Percentiles rank a stretch among this genome's conserved stretches.
Evolutionary conservation across 345 rosid species (phyloP).

Genomic region (Camelina sativa): DNA sequence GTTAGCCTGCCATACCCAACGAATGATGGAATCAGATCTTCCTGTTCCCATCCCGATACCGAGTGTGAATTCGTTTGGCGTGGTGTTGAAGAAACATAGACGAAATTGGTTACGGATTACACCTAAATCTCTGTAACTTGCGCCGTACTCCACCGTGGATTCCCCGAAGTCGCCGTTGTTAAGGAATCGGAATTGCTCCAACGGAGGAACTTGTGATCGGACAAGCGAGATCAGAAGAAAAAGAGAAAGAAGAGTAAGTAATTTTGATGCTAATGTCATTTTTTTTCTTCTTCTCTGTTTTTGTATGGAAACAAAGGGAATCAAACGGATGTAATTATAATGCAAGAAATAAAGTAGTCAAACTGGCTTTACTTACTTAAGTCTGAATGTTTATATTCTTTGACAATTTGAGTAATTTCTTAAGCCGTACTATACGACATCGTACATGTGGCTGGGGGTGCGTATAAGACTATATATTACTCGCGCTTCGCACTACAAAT

Average conservation of each 20-base stretch:
- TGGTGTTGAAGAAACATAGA: constrained; percentile 60
- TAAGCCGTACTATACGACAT: constrained; percentile 17
- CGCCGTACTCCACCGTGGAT: constrained; percentile 46
- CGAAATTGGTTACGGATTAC: constrained; percentile 46
- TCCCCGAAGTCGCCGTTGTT: constrained; percentile 53
- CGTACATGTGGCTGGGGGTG: neutral
- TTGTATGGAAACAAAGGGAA: neutral
- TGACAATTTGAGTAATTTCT: neutral
- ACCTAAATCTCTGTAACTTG: constrained; percentile 41
- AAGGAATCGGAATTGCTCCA: constrained; percentile 29
- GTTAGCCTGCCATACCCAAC: constrained; percentile 76
- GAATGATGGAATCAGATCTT: constrained; percentile 50
- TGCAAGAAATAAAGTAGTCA: neutral
- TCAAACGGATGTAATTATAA: constrained; percentile 3
- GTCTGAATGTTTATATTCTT: neutral
- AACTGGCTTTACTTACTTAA: neutral
- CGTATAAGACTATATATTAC: too few species aligned
- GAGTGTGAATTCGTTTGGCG: constrained; percentile 56
- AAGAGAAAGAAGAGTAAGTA: constrained; percentile 18
- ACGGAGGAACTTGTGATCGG: constrained; percentile 25
- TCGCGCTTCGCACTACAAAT: too few species aligned
- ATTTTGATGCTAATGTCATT: constrained; percentile 12
- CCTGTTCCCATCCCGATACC: constrained; percentile 57
- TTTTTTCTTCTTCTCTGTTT: neutral
- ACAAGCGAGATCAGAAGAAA: constrained; percentile 11